phyloP scores from a whole-genome alignment of 2,329 filamentous ascomycete species.

The Colletotrichum tamarilloi region DNA sequence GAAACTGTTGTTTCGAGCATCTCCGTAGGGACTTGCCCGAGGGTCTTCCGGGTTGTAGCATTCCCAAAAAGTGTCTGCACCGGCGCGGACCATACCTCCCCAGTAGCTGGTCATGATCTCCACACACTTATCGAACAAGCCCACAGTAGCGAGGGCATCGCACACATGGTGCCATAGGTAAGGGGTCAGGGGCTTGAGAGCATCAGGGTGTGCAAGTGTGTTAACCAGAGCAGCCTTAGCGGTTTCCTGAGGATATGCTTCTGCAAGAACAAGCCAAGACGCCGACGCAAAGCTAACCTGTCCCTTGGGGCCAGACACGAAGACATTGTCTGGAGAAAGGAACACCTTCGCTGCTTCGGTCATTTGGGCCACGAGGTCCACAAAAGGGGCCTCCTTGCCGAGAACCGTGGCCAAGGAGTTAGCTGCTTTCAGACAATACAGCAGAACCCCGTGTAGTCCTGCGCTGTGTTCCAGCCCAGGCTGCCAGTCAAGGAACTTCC shows the following conservation, averaged over 20 bases:
- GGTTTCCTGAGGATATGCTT: conserved; percentile 36
- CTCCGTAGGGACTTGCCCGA: conserved; percentile 44
- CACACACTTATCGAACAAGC: conserved; percentile 41
- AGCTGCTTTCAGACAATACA: conserved; percentile 43
- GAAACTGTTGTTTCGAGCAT: conserved; percentile 46
- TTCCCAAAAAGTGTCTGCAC: conserved; percentile 48
- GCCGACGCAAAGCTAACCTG: conserved; percentile 45
- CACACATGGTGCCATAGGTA: conserved; percentile 46
- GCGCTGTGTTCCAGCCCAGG: conserved; percentile 42
- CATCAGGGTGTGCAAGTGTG: conserved; percentile 39
- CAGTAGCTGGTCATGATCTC: conserved; percentile 46
- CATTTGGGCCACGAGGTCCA: conserved; percentile 38
- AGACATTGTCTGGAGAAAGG: conserved; percentile 37
- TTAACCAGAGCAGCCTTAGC: conserved; percentile 39
- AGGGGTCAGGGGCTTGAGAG: conserved; percentile 44
- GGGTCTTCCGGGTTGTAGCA: conserved; percentile 43
- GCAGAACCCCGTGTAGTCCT: conserved; percentile 44
- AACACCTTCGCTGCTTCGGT: conserved; percentile 37
- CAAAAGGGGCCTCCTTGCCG: conserved; percentile 38
- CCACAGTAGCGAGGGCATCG: conserved; percentile 42
- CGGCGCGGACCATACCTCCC: conserved; percentile 46
- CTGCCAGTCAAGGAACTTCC: conserved; percentile 49
- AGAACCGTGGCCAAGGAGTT: conserved; percentile 43
- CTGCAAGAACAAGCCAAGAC: conserved; percentile 45
- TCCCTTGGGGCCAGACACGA: conserved; percentile 41